These are phyloP conservation scores for Debaryomyces robertsiae DNA, from an alignment of 1,139 yeast genomes.

Conservation along the genomic window DNA sequence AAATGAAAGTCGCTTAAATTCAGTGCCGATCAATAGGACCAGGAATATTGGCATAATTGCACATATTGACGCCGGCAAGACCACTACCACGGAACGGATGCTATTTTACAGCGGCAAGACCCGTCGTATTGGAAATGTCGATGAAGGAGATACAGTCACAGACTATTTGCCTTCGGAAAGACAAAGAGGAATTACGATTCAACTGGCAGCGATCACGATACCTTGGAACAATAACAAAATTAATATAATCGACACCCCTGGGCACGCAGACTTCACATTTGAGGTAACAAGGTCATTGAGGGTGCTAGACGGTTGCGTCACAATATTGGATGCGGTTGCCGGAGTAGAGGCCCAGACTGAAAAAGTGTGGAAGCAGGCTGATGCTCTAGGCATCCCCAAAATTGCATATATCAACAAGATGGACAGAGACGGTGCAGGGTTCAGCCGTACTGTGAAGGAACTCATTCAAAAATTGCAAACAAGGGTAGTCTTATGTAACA, in stretches of 20 bases:
- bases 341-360: conserved; percentile 99
- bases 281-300: conserved; percentile 89
- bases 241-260: conserved; percentile 95
- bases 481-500: conserved; percentile 68
- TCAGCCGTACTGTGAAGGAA: conserved; percentile 84
- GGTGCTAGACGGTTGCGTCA: conserved; percentile 91
- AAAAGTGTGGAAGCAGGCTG: conserved; percentile 92
- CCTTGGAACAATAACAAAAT: conserved; percentile 80
- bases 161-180: conserved; percentile 91
- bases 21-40: conserved; percentile 37
- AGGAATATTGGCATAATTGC: conserved; percentile 83
- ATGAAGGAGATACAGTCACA: conserved; percentile 95
- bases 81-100: conserved; percentile 91
- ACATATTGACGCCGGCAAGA: conserved; percentile 89
- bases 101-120: conserved; percentile 85
- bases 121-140: conserved; percentile 85
- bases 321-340: conserved; percentile 92
- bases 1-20: conserved; percentile 26
- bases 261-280: conserved; percentile 96
- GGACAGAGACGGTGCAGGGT: conserved; percentile 97
- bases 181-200: conserved; percentile 92
- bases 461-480: conserved; percentile 78
- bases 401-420: conserved; percentile 86
- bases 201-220: conserved; percentile 92
- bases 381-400: conserved; percentile 65